Percentiles rank a stretch among this genome's conserved stretches.
These are phyloP conservation scores for Cystobasidiaceae sp. DNA, from an alignment of 1,284 basidiomycete genomes.

Conservation along the genomic window DNA sequence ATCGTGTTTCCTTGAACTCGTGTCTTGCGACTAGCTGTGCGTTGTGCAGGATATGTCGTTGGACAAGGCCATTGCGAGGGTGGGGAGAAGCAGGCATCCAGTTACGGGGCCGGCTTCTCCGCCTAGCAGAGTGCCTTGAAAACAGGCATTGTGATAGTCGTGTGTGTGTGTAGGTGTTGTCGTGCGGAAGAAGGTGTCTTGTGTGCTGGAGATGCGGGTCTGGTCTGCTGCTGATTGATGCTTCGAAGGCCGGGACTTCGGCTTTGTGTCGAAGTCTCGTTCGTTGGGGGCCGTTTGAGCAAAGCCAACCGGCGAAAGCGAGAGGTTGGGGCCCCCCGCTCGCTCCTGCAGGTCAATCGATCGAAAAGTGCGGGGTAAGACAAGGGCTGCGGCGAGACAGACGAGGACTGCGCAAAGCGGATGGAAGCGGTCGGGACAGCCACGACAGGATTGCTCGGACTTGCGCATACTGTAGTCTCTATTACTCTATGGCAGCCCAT, in stretches of 20 bases:
- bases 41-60: background rate
- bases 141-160: constrained; percentile 3
- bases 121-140: constrained; percentile 29
- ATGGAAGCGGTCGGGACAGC: no score
- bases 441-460: no score
- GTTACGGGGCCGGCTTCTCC: constrained; percentile 8
- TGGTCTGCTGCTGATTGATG: no score
- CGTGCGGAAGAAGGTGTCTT: background rate
- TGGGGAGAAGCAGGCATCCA: constrained; percentile 10
- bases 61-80: no score
- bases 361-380: no score
- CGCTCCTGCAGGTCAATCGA: background rate
- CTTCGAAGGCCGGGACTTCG: no score
- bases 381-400: no score
- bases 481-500: no score
- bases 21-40: background rate
- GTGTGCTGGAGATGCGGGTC: no score
- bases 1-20: background rate
- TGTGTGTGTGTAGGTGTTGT: background rate
- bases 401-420: no score
- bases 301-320: background rate
- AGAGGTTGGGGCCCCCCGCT: constrained; percentile 1
- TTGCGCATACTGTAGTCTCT: no score
- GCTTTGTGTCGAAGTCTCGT: background rate
- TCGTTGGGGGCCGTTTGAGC: background rate